Conservation (phyloP, 768 basidiomycete species). For the Megacollybia marginata region DNA sequence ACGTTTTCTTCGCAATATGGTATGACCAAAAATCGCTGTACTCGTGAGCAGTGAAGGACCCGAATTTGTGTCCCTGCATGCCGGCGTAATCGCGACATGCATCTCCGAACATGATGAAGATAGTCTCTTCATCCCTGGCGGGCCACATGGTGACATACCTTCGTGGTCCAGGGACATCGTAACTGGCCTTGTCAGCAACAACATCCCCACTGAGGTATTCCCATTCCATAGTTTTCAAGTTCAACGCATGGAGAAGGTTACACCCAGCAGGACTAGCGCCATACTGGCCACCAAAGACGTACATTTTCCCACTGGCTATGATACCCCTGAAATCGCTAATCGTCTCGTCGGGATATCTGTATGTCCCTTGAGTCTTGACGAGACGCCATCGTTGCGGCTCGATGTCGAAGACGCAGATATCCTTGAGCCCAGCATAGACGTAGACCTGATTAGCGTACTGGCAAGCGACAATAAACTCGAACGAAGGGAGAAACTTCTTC, state of each 20-base stretch:
- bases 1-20: constrained; percentile 19
- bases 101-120: constrained; percentile 28
- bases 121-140: constrained; percentile 10
- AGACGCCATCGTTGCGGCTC: constrained; percentile 11
- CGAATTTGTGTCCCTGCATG: constrained; percentile 18
- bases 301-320: constrained; percentile 21
- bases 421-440: constrained; percentile 23
- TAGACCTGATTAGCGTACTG: constrained; percentile 23
- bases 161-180: constrained; percentile 26
- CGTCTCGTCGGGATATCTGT: constrained; percentile 6
- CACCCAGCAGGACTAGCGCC: constrained; percentile 20
- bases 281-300: constrained; percentile 31
- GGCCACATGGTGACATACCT: constrained; percentile 26
- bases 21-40: constrained; percentile 31
- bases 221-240: constrained; percentile 27
- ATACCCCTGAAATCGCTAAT: constrained; percentile 18
- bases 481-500: constrained; percentile 10
- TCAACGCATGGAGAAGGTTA: constrained; percentile 29
- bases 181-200: constrained; percentile 10
- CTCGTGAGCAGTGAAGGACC: constrained; percentile 10
- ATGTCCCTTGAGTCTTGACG: constrained; percentile 14
- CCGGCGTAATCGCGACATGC: constrained; percentile 25
- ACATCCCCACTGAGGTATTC: constrained; percentile 13
- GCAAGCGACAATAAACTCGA: constrained; percentile 15
- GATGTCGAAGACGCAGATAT: constrained; percentile 29